These are phyloP conservation scores for Ramularia endophylla DNA, from an alignment of 2,329 filamentous ascomycete genomes.

Conservation along the genomic window DNA sequence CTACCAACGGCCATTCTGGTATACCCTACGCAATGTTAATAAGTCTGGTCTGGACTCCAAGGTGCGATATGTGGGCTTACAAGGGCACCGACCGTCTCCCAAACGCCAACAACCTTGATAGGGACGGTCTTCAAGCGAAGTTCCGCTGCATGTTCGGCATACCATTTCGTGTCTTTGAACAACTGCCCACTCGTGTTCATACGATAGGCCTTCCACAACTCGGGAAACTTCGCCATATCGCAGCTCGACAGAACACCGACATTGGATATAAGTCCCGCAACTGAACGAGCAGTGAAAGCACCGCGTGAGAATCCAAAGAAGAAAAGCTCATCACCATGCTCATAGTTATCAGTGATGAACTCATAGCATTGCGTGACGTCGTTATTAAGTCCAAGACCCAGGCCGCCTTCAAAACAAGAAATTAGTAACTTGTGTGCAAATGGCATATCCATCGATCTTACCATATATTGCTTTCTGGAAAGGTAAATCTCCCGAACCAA, in stretches of 20 bases:
- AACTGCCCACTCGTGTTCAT: background rate
- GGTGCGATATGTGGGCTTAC: too few species aligned
- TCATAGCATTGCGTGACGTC: constrained; percentile 41
- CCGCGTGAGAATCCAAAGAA: constrained; percentile 41
- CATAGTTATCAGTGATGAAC: constrained; percentile 46
- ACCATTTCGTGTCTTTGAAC: constrained; percentile 10
- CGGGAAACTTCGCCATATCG: constrained; percentile 10
- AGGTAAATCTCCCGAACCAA: constrained; percentile 37
- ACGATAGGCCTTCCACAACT: constrained; percentile 12
- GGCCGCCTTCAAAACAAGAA: too few species aligned
- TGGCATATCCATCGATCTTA: too few species aligned
- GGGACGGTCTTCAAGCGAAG: constrained; percentile 12
- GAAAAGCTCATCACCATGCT: constrained; percentile 40
- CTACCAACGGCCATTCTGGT: constrained; percentile 21
- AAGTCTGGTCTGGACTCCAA: too few species aligned
- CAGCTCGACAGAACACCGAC: constrained; percentile 12
- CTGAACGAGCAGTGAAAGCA: constrained; percentile 28
- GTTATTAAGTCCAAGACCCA: constrained; percentile 33
- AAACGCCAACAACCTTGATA: constrained; percentile 36
- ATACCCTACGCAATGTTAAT: constrained; percentile 7
- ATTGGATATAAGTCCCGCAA: constrained; percentile 9
- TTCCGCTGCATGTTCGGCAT: constrained; percentile 5
- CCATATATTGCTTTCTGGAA: constrained; percentile 11
- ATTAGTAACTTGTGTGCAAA: too few species aligned
- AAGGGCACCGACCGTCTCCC: constrained; percentile 33